Conservation (phyloP, 108 stramenopile species). For the Discostella stelligeroides region DNA sequence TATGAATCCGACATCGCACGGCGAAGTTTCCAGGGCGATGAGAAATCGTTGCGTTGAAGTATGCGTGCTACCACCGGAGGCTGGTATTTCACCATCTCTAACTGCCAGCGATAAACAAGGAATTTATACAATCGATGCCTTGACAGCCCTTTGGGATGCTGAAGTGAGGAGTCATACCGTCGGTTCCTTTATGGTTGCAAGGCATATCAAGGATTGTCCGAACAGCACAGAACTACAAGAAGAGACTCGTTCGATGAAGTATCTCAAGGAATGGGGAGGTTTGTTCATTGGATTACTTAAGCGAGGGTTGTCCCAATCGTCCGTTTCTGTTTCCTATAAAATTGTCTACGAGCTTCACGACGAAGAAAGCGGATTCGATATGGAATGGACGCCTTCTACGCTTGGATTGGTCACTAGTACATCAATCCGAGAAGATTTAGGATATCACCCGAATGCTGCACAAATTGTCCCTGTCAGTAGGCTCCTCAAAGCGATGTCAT, state of each 20-base stretch:
- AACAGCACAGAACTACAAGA: slow-evolving; percentile 32
- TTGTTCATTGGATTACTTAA: slow-evolving; percentile 41
- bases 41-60: slow-evolving; percentile 98
- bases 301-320: slow-evolving; percentile 37
- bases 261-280: slow-evolving; percentile 45
- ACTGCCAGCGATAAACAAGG: slow-evolving; percentile 1
- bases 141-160: slow-evolving; percentile 36
- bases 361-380: not conserved
- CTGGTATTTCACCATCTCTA: slow-evolving; percentile 12
- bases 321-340: slow-evolving; percentile 31
- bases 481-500: slow-evolving; percentile 33
- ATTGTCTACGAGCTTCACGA: slow-evolving; percentile 46
- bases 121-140: slow-evolving; percentile 41
- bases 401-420: slow-evolving; percentile 29
- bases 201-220: slow-evolving; percentile 32
- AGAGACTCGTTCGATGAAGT: slow-evolving; percentile 40
- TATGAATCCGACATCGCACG: slow-evolving; percentile 83
- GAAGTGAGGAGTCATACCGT: slow-evolving; percentile 34
- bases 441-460: slow-evolving; percentile 22
- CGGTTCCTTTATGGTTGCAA: slow-evolving; percentile 31
- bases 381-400: slow-evolving; percentile 5
- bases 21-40: slow-evolving; percentile 99
- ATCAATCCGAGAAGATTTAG: slow-evolving; percentile 33
- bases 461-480: slow-evolving; percentile 26
- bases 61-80: slow-evolving; percentile 46